Conservation (phyloP, 345 rosid species). For the Nephelium lappaceum region DNA sequence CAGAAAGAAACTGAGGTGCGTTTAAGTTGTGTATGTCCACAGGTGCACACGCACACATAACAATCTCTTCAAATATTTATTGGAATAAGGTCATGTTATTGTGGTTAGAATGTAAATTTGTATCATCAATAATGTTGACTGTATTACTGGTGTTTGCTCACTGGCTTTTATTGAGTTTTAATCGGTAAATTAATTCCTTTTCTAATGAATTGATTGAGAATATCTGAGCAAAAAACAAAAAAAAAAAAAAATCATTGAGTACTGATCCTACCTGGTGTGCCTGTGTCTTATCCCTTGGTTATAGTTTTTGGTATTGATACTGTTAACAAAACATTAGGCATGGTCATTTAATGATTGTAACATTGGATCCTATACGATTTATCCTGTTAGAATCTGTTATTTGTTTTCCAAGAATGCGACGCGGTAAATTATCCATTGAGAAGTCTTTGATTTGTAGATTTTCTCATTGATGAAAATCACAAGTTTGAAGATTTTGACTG, state of each 20-base stretch:
- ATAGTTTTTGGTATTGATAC: too few species aligned
- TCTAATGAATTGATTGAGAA: neutral
- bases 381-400: constrained; percentile 7
- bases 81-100: neutral
- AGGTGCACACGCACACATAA: neutral
- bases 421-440: neutral
- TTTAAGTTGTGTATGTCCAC: constrained; percentile 20
- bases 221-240: neutral
- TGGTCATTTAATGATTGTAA: neutral
- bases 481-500: neutral
- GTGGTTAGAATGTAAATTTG: neutral
- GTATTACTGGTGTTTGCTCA: neutral
- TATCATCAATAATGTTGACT: neutral
- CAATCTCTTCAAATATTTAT: neutral
- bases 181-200: neutral
- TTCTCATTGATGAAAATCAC: neutral
- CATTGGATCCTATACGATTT: neutral
- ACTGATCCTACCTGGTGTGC: too few species aligned
- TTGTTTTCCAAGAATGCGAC: neutral
- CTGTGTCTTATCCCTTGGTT: too few species aligned
- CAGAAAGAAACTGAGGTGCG: constrained; percentile 79
- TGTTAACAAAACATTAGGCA: neutral
- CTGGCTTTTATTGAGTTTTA: constrained; percentile 1
- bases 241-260: too few species aligned
- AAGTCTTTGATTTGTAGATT: neutral